Evolutionary conservation across 805 yeast species (phyloP), one percentile per base, ranked within the genome.

Genomic region (Blastobotrys muscicola): DNA sequence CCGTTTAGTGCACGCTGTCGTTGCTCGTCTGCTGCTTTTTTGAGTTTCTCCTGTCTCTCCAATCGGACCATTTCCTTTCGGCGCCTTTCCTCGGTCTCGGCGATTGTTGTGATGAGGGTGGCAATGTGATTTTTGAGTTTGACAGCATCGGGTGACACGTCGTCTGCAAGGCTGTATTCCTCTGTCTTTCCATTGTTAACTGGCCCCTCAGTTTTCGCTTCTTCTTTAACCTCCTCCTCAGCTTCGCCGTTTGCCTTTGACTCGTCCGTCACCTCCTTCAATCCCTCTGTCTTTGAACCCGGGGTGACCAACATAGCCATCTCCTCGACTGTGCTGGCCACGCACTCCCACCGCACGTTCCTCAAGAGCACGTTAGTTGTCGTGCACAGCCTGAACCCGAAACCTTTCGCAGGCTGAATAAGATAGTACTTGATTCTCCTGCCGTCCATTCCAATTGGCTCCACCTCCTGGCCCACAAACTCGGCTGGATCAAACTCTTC

Each of bases 361-460:
- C 54, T 41, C 33, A 60, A 47, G 14, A 53, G 50, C 11, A 65
- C 59, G 47, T 58, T 58, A 4, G 64, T 50, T 45, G 61, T 59
- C 5, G 52, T 41, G 47, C 58, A 64, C 2, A 65, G 46, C 6
- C 68, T 44, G 49, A 63, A 62, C 33, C 56, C 55, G 7, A 66
- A 58, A 23, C 56, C 61, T 15, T 41, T 48, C 6, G 11, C 12
- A 2, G 61, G 61, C 20, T 50, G 57, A 2, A 51, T 46, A 10
- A 58, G 41, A 38, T 41, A 58, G 39, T 56, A 58, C 8, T 55
- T 36, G 26, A 44, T 38, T 33, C 52, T 42, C 16, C 44, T 43
- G 2, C 45, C 38, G 31, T 58, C 60, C 32, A 46, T 45, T 7
- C 61, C 62, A 31, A 41, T 38, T 40, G 53, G 42, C 38, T 34